Base-by-base conservation (phyloP, 306 rosid genomes). In the Lagenaria siceraria region DNA sequence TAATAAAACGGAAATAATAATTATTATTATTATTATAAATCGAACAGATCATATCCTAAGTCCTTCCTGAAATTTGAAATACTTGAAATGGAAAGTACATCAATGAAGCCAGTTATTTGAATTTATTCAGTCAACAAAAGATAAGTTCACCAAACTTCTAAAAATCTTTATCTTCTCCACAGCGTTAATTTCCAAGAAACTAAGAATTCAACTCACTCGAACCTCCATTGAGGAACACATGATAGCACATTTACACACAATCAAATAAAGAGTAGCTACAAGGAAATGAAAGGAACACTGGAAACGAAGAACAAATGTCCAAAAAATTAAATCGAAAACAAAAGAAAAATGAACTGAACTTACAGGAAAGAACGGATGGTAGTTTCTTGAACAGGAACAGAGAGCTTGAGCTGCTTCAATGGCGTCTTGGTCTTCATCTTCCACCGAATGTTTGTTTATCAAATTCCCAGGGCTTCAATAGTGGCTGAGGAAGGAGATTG, bases 371-470 rank as follows among this genome's bases (percentile, higher is more conserved):
- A 90, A 29, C 87, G 76, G 79, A 92, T 95, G 35, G 90, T 80
- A 66, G 90, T 83, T 89, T 92, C 87, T 83, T 95, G 97, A 84
- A 84, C 91, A 15, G 97, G 97, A 84, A 89, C 97, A 3, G 90
- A 84, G 59, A 95, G 98, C 86, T 90, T 90, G 74, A 96, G 97
- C 66, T 85, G 97, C 90, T 82, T 95, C 87, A 88, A 82, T 70
- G 98, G 98, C 76, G 89, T 83, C 87, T 87, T 96, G 53, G 91
- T 86, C 90, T 90, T 92, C 99, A 92, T 93, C 66, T 74, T 79
- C 1, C 36, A 72, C 29, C 40, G 49, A 36, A 40, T 15, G 42
- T 18, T 19, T 14, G 17, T 79, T 21, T 31, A 51, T 33, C 74
- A 24, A 5, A 27, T 24, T 55, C 18, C 49, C 53, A 69, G 78